Conservation (phyloP, 148 eudicot species). For the Diospyros kaki region DNA sequence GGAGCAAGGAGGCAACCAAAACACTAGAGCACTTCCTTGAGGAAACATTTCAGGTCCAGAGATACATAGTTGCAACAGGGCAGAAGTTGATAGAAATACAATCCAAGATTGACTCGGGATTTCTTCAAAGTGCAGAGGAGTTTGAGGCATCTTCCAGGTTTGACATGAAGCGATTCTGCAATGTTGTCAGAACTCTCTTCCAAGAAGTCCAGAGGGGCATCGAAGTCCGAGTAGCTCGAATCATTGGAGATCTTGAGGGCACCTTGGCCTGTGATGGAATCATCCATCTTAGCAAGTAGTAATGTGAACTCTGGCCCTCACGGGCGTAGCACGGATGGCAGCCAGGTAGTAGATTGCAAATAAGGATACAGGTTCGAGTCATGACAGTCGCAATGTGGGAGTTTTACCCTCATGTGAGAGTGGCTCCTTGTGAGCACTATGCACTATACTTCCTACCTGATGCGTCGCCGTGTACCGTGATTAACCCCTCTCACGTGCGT, state of each 20-base stretch:
- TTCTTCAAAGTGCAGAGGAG: slow-evolving; percentile 35
- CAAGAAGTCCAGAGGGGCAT: slow-evolving; percentile 82
- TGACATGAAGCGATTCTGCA: slow-evolving; percentile 75
- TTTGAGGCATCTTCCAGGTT: slow-evolving; percentile 42
- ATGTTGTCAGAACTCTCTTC: slow-evolving; percentile 60
- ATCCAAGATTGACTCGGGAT: slow-evolving; percentile 58
- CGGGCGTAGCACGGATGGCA: too few species aligned
- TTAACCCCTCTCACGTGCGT: too few species aligned
- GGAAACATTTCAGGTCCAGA: slow-evolving; percentile 88
- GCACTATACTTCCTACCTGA: too few species aligned
- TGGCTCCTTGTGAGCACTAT: too few species aligned
- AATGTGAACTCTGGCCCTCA: background rate
- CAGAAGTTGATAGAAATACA: slow-evolving; percentile 83
- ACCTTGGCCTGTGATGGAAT: slow-evolving; percentile 88
- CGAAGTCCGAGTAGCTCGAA: slow-evolving; percentile 71
- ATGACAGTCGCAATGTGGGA: too few species aligned
- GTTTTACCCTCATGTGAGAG: too few species aligned
- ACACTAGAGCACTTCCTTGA: slow-evolving; percentile 67
- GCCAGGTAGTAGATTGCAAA: slow-evolving; percentile 5
- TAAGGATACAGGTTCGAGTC: too few species aligned
- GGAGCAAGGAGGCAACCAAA: slow-evolving; percentile 60
- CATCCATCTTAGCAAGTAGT: slow-evolving; percentile 42
- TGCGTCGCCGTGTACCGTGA: too few species aligned
- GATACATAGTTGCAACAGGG: slow-evolving; percentile 88
- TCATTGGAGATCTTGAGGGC: slow-evolving; percentile 88